These are phyloP conservation scores for Cryptococcus sp. DNA, from an alignment of 1,284 basidiomycete species.

Conservation along the genomic window DNA sequence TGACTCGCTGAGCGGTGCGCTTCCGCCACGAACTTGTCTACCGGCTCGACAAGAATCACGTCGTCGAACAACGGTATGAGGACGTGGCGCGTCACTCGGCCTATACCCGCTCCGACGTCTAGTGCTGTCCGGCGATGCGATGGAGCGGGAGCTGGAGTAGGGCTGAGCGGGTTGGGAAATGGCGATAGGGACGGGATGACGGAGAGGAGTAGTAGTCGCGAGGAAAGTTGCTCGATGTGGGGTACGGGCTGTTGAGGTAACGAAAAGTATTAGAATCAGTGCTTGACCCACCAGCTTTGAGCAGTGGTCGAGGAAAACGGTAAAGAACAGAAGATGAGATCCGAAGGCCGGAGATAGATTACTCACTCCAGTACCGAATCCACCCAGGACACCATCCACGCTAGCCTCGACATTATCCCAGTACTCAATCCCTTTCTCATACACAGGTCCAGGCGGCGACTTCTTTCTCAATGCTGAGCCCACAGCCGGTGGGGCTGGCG, in stretches of 20 bases:
- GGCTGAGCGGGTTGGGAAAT: slow-evolving; percentile 67
- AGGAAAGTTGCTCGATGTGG: slow-evolving; percentile 81
- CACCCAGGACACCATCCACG: slow-evolving; percentile 57
- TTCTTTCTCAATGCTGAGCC: slow-evolving; percentile 24
- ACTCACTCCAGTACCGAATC: slow-evolving; percentile 53
- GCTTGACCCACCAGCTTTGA: neutral
- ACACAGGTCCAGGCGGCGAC: slow-evolving; percentile 45
- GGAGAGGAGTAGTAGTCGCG: slow-evolving; percentile 78
- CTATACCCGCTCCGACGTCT: slow-evolving; percentile 85
- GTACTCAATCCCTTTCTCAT: slow-evolving; percentile 55
- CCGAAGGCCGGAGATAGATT: neutral
- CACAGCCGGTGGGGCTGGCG: slow-evolving; percentile 7
- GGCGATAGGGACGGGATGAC: slow-evolving; percentile 75
- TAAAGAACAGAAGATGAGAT: neutral
- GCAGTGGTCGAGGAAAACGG: neutral
- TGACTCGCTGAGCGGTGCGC: slow-evolving; percentile 60
- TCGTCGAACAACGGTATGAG: slow-evolving; percentile 80
- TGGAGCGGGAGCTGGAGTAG: slow-evolving; percentile 16
- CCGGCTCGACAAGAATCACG: slow-evolving; percentile 85
- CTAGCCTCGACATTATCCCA: slow-evolving; percentile 55
- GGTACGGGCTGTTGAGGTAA: slow-evolving; percentile 69
- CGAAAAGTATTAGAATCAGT: neutral
- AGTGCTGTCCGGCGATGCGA: slow-evolving; percentile 65
- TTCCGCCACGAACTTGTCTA: slow-evolving; percentile 70
- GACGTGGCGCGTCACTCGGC: slow-evolving; percentile 81